Evolutionary conservation across 2,329 filamentous ascomycete genomes (phyloP).

Genomic region (Arthrobotrys sphaeroides): DNA sequence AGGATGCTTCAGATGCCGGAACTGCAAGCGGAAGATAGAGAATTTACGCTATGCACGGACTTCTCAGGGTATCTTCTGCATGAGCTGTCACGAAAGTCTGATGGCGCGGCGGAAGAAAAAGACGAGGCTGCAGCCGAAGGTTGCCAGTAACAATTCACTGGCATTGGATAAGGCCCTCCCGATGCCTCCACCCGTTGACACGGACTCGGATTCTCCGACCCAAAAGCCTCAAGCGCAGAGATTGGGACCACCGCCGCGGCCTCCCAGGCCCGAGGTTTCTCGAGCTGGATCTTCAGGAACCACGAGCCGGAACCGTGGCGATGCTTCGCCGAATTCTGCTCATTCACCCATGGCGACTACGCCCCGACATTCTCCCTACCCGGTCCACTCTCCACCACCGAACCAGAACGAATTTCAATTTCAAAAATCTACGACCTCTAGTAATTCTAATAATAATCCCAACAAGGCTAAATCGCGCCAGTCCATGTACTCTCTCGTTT

Average conservation of each 20-base stretch:
- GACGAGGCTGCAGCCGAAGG: constrained; percentile 68
- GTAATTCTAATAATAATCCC: constrained; percentile 48
- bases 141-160: constrained; percentile 56
- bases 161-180: constrained; percentile 57
- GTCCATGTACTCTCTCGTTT: constrained; percentile 51
- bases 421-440: constrained; percentile 8
- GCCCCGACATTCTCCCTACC: constrained; percentile 38
- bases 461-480: constrained; percentile 48
- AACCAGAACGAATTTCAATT: constrained; percentile 37
- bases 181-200: constrained; percentile 57
- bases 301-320: constrained; percentile 33
- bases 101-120: constrained; percentile 93
- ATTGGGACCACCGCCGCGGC: constrained; percentile 44
- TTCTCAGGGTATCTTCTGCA: constrained; percentile 98
- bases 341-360: constrained; percentile 40
- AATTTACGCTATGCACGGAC: constrained; percentile 97
- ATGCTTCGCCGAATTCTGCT: constrained; percentile 45
- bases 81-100: constrained; percentile 96
- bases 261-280: constrained; percentile 43
- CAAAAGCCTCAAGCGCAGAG: constrained; percentile 54
- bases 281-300: constrained; percentile 41
- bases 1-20: constrained; percentile 94
- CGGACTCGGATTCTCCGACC: constrained; percentile 57
- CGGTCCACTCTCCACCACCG: constrained; percentile 40
- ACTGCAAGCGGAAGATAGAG: constrained; percentile 98